These are phyloP conservation scores for Lactifluus hygrophoroides DNA, from an alignment of 768 basidiomycete genomes.

Conservation along the genomic window DNA sequence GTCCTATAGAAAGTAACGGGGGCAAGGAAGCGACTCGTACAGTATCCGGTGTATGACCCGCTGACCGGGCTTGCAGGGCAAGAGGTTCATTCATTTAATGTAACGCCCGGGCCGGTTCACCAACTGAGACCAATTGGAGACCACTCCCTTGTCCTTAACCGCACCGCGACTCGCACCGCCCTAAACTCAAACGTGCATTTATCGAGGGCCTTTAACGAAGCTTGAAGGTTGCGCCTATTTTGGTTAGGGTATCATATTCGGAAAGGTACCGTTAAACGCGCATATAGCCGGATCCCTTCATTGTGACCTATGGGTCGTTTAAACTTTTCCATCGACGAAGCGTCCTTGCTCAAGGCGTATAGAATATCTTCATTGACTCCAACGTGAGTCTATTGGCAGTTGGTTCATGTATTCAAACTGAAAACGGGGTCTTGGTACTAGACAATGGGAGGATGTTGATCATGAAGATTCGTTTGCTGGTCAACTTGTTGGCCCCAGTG, in stretches of 20 bases:
- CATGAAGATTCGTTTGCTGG: conserved; percentile 76
- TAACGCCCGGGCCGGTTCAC: conserved; percentile 4
- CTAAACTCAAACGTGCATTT: neutral
- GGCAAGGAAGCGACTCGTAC: neutral
- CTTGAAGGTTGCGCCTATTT: neutral
- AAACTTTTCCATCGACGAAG: conserved; percentile 72
- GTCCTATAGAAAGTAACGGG: conserved; percentile 2
- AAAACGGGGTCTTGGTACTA: conserved; percentile 25
- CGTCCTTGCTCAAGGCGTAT: conserved; percentile 78
- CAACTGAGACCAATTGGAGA: neutral
- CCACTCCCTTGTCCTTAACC: neutral
- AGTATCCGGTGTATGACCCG: too few species aligned
- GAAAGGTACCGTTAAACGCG: neutral
- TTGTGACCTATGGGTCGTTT: conserved; percentile 43
- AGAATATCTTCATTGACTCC: conserved; percentile 72
- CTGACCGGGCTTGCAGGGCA: too few species aligned
- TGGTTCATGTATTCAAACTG: neutral
- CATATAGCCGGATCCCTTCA: conserved; percentile 1
- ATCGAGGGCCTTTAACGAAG: neutral
- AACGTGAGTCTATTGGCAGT: conserved; percentile 37
- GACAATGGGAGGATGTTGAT: conserved; percentile 87
- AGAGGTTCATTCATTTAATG: too few species aligned
- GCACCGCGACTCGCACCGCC: neutral
- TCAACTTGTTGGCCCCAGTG: conserved; percentile 46
- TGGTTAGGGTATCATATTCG: neutral